These are phyloP conservation scores for Trematosphaeria pertusa DNA, from an alignment of 2,329 filamentous ascomycete genomes.

Conservation along the genomic window DNA sequence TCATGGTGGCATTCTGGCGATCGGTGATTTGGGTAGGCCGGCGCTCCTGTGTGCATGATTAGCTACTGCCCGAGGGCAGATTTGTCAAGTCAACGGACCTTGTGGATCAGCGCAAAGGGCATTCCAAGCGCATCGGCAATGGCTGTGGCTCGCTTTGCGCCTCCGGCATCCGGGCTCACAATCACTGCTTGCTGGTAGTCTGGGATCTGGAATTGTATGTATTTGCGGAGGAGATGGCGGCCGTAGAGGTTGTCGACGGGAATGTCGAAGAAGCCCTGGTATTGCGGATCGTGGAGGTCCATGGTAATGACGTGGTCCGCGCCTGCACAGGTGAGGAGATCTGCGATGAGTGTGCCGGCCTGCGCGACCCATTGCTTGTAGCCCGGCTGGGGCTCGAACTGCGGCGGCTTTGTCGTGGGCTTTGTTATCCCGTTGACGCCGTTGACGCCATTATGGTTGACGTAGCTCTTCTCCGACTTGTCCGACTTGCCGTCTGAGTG, in stretches of 20 bases:
- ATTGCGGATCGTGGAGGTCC: conserved; percentile 90
- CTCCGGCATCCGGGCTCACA: conserved; percentile 94
- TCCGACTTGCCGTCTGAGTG: conserved; percentile 36
- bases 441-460: conserved; percentile 24
- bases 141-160: conserved; percentile 92
- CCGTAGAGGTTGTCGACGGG: conserved; percentile 98
- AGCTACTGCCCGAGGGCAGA: conserved; percentile 1
- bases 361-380: conserved; percentile 99
- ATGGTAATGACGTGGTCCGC: conserved; percentile 98
- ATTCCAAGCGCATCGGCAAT: conserved; percentile 93
- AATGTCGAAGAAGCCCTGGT: conserved; percentile 98
- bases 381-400: conserved; percentile 81
- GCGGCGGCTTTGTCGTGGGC: conserved; percentile 59
- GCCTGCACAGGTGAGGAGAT: conserved; percentile 92
- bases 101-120: conserved; percentile 97
- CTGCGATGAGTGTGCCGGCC: conserved; percentile 91
- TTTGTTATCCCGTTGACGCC: conserved; percentile 23
- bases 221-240: conserved; percentile 72
- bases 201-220: conserved; percentile 80
- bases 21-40: conserved; percentile 87
- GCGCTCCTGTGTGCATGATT: conserved; percentile 68
- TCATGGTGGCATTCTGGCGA: conserved; percentile 83
- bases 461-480: conserved; percentile 23
- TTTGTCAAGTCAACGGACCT: conserved; percentile 64
- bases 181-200: conserved; percentile 87